Evolutionary conservation across 495 filamentous ascomycete genomes (phyloP), one percentile per base, ranked within the genome.

Genomic region (Xylaria flabelliformis): DNA sequence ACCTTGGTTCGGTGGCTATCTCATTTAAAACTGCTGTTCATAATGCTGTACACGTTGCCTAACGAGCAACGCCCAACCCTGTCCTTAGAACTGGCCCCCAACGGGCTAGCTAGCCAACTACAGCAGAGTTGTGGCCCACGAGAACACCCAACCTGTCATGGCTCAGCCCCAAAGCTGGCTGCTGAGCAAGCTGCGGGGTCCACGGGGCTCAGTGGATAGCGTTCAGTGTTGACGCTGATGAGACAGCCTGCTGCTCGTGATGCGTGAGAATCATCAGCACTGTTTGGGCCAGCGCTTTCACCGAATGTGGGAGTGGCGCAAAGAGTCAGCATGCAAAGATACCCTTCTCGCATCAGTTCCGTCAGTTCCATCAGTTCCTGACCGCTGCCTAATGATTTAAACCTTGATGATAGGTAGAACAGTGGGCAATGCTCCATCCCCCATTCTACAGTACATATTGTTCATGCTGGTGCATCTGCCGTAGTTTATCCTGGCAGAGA

Each of bases 231-330:
- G 50, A 67, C 19, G 34, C 13, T 15, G 13, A 26, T 56, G 48
- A 56, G 48, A 56, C 65, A 67, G 64, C 41, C 64, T 67, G 32
- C 50, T 42, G 48, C 65, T 67, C 65, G 65, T 67, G 65, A 67
- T 67, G 48, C 48, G 9, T 21, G 34, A 51, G 13, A 53, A n/a
- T 53, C 64, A 64, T 29, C 39, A 64, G 63, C 36, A 29, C 21
- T 0, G 26, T 26, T 32, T 36, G 29, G 19, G 34, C 26, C 48
- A 55, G 50, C n/a, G 50, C 65, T 56, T 24, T 55, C 65, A 67
- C 65, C 65, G 50, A 67, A 41, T 63, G 15, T 21, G 17, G 34
- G 34, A 39, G 58, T 48, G 29, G 46, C 26, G 9, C 36, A 26
- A 53, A 24, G 39, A 53, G 44, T 32, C n/a, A 19, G 42, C 50